phyloP scores from a whole-genome alignment of 2,329 filamentous ascomycete species.

The Cytospora leucostoma region DNA sequence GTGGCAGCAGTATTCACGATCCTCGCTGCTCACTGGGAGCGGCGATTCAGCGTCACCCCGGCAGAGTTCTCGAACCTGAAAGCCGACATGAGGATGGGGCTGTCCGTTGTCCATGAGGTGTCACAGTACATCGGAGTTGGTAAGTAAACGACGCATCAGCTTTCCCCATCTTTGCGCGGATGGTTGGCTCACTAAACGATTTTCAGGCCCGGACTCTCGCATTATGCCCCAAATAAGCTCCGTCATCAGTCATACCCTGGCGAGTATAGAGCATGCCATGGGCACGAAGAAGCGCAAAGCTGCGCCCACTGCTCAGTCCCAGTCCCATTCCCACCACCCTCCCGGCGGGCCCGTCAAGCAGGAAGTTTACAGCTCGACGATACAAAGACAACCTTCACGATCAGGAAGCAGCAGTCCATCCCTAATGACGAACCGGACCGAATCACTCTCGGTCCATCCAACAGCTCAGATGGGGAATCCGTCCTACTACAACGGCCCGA shows the following conservation, averaged over 20 bases:
- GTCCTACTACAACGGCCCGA: conserved; percentile 18
- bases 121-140: conserved; percentile 68
- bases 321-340: conserved; percentile 13
- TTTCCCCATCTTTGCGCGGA: not conserved
- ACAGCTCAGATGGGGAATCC: conserved; percentile 6
- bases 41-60: conserved; percentile 59
- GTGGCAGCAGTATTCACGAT: conserved; percentile 73
- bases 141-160: conserved; percentile 42
- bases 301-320: conserved; percentile 12
- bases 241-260: conserved; percentile 54
- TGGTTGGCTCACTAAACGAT: not conserved
- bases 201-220: conserved; percentile 46
- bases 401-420: conserved; percentile 16
- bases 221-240: conserved; percentile 48
- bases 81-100: conserved; percentile 69
- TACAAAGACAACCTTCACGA: conserved; percentile 1
- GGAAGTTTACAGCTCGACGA: conserved; percentile 10
- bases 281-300: conserved; percentile 35
- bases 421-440: conserved; percentile 8
- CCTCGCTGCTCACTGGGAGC: conserved; percentile 69
- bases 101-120: conserved; percentile 67
- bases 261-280: conserved; percentile 56
- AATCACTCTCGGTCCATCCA: conserved; percentile 12
- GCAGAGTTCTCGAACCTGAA: conserved; percentile 62
- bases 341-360: conserved; percentile 8